Base-by-base conservation (phyloP, 2,329 filamentous ascomycete genomes). In the Pyricularia sp. region DNA sequence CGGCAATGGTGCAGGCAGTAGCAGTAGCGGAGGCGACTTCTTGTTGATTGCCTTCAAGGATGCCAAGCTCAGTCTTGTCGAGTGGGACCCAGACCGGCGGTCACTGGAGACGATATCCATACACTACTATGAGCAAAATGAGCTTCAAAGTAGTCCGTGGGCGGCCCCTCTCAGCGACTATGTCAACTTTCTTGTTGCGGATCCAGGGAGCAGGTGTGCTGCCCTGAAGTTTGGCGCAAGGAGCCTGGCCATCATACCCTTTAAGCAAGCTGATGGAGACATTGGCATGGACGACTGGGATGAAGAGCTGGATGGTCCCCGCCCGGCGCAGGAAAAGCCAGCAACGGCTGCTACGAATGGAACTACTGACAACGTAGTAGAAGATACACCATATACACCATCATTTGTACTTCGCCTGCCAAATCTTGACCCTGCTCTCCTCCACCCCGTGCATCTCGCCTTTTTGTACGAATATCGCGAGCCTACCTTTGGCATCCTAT, bases 401-500 rank as follows among this genome's bases (percentile, higher is more conserved):
- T 98, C 95, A 69, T 99, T 98, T 82, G 94, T 98, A 72, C 86
- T 99, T 72, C 91, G 93, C 72, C 85, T 98, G 72, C 93, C 94
- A 68, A 88, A 93, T 75, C 85, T 99, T 79, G 94, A 98, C 78
- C 92, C 94, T 71, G 88, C 87, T 72, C 85, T 99, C 73, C 88
- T 94, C 70, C 92, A 97, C 79, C 93, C 94, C 66, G 89, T 97
- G 75, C 92, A 97, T 77, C 87, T 99, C 75, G 90, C 92, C 69
- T 99, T 99, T 78, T 83, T 99, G 72, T 88, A 98, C 84, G 94
- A 98, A 81, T 99, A 99, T 79, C 90, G 95, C 78, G 95, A 98
- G 79, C 94, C 95, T 14, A 99, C 95, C 0, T 97, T 99, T 81
- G 95, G 94, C 69, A 94, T 99, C 70, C 84, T 99, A 61, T 95